A percentile compares a stretch with the other conserved stretches of the same genome.
Conservation (phyloP, 139 green algal species). For the Raphidocelis subcapitata region DNA sequence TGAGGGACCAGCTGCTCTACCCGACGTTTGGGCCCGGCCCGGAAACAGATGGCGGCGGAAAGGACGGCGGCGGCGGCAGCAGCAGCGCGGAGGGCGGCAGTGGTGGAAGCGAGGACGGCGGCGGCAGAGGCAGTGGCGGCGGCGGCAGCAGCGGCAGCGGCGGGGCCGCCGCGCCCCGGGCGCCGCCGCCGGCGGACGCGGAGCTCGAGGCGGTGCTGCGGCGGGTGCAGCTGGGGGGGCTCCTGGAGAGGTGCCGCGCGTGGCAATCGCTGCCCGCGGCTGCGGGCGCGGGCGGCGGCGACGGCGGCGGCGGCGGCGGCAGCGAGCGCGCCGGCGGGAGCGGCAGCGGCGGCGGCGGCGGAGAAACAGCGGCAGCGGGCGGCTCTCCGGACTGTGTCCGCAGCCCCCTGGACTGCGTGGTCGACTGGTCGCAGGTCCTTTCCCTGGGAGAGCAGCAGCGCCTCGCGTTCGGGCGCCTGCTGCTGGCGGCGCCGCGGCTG, state of each 20-base stretch:
- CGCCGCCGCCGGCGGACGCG: slow-evolving; percentile 60
- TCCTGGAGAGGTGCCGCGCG: slow-evolving; percentile 51
- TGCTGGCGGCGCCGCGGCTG: slow-evolving; percentile 73
- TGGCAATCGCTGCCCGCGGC: slow-evolving; percentile 17
- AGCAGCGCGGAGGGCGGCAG: no score
- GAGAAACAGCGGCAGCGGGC: background rate
- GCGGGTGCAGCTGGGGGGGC: slow-evolving; percentile 57
- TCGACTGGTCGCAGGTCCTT: slow-evolving; percentile 85
- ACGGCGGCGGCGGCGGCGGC: background rate
- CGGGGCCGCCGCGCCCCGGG: no score
- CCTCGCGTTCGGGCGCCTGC: slow-evolving; percentile 91
- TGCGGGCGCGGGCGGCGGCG: slow-evolving; percentile 2
- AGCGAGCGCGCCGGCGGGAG: background rate
- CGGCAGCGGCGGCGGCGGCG: background rate
- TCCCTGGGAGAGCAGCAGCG: slow-evolving; percentile 98
- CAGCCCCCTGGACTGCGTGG: slow-evolving; percentile 55
- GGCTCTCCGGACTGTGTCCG: background rate
- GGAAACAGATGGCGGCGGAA: slow-evolving; percentile 3
- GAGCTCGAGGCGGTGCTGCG: slow-evolving; percentile 64
- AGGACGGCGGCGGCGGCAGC: slow-evolving; percentile 18
- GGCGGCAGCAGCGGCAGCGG: background rate
- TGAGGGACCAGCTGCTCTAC: slow-evolving; percentile 74
- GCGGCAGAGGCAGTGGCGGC: background rate
- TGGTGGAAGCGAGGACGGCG: no score
- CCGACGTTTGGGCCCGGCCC: slow-evolving; percentile 15